A percentile compares a stretch with the other conserved stretches of the same genome.
phyloP scores from a whole-genome alignment of 1,284 basidiomycete genomes.

The Acaromyces ingoldii region DNA sequence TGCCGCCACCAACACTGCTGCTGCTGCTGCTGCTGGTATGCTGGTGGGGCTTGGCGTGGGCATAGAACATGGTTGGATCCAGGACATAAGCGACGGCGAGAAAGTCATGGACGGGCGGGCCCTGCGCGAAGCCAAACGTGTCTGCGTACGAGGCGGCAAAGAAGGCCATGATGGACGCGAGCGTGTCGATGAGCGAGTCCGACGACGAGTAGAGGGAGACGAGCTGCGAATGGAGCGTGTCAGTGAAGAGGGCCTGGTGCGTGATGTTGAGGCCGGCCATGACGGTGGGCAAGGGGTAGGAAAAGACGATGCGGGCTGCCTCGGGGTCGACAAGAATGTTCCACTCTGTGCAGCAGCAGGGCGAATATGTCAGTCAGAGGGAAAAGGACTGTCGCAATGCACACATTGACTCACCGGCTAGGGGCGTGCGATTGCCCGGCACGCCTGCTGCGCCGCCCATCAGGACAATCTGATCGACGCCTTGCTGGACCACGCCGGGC shows the following conservation, averaged over 20 bases:
- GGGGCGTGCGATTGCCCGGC: conserved; percentile 29
- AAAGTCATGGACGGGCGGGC: conserved; percentile 43
- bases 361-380: conserved; percentile 8
- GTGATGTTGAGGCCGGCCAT: conserved; percentile 46
- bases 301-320: conserved; percentile 36
- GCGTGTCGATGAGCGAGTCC: conserved; percentile 12
- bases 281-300: conserved; percentile 33
- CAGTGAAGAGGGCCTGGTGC: conserved; percentile 19
- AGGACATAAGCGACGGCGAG: conserved; percentile 40
- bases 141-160: conserved; percentile 30
- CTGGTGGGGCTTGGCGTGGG: not conserved
- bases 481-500: conserved; percentile 2
- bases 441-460: conserved; percentile 41
- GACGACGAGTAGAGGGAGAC: conserved; percentile 12
- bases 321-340: conserved; percentile 45
- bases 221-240: not conserved
- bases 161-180: conserved; percentile 36
- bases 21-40: not conserved
- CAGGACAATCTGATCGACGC: conserved; percentile 37
- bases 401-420: conserved; percentile 7
- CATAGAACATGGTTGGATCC: conserved; percentile 34
- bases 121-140: conserved; percentile 36
- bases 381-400: not conserved
- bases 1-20: too few relatives aligned
- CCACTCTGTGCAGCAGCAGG: conserved; percentile 22